These are phyloP conservation scores for Wallacemonas sp. DNA, from an alignment of 208 protist species.

Conservation along the genomic window DNA sequence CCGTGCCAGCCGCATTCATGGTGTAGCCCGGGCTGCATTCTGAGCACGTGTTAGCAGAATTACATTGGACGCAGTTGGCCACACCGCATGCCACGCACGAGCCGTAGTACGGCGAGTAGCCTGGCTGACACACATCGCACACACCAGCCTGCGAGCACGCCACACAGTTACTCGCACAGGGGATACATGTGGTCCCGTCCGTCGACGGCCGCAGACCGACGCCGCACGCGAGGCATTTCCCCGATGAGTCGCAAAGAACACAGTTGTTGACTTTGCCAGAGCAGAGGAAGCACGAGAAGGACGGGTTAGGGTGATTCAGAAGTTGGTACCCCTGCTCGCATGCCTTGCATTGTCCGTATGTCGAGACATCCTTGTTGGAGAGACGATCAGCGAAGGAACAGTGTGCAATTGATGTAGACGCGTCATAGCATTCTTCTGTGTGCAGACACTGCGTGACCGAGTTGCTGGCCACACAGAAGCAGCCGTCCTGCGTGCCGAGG, in stretches of 20 bases:
- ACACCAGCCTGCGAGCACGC: too few relatives aligned
- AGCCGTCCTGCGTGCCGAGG: conserved; percentile 5
- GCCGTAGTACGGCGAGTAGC: too few relatives aligned
- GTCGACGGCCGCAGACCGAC: not conserved
- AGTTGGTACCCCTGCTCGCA: conserved; percentile 11
- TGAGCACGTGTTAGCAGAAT: not conserved
- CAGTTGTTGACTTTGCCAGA: conserved; percentile 5
- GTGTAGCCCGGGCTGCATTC: not conserved
- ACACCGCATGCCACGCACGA: not conserved
- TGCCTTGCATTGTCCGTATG: conserved; percentile 3
- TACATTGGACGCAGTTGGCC: not conserved
- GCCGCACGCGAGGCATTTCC: not conserved
- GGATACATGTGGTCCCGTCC: not conserved
- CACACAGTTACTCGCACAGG: too few relatives aligned
- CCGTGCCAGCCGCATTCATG: too few relatives aligned
- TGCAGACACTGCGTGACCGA: not conserved
- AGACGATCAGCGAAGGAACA: conserved; percentile 1
- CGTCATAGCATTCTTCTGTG: not conserved
- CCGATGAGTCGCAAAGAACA: not conserved
- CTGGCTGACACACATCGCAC: too few relatives aligned
- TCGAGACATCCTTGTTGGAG: not conserved
- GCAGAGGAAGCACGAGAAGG: conserved; percentile 5
- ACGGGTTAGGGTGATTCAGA: not conserved
- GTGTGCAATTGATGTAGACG: not conserved
- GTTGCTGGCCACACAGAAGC: conserved; percentile 4